A percentile compares a stretch with the other conserved stretches of the same genome.
phyloP scores from a whole-genome alignment of 495 filamentous ascomycete genomes.

The Penicillium chermesinum region DNA sequence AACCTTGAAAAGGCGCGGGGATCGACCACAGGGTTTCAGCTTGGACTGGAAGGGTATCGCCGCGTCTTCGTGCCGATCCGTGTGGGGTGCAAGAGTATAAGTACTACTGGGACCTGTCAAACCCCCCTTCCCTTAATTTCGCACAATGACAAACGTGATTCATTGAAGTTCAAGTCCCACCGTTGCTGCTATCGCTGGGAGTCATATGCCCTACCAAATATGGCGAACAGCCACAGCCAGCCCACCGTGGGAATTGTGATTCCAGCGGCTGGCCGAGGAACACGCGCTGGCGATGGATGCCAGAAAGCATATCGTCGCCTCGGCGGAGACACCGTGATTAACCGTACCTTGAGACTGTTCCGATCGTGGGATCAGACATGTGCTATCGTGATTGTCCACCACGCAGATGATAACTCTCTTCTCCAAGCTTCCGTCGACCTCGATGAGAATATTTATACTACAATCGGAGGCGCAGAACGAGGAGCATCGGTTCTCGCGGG shows the following conservation, averaged over 20 bases:
- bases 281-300: slow-evolving; percentile 5
- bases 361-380: slow-evolving; percentile 2
- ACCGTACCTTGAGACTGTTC: slow-evolving; percentile 6
- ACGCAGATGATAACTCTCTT: not conserved
- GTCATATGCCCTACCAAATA: not conserved
- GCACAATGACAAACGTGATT: too few relatives aligned
- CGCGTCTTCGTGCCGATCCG: too few relatives aligned
- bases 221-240: not conserved
- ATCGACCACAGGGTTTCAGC: too few relatives aligned
- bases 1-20: too few relatives aligned
- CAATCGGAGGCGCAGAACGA: slow-evolving; percentile 3
- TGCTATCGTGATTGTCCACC: slow-evolving; percentile 6
- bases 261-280: slow-evolving; percentile 7
- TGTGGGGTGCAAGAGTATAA: too few relatives aligned
- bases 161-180: too few relatives aligned
- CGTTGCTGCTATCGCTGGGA: too few relatives aligned
- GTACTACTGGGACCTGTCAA: too few relatives aligned
- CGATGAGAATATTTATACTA: slow-evolving; percentile 4
- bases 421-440: slow-evolving; percentile 5
- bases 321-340: slow-evolving; percentile 6
- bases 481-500: slow-evolving; percentile 4
- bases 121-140: not conserved
- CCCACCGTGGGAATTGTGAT: slow-evolving; percentile 4
- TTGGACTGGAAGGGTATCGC: too few relatives aligned
- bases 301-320: slow-evolving; percentile 11